phyloP scores from a whole-genome alignment of 116 monocot genomes.

The Phalaenopsis hybrid region DNA sequence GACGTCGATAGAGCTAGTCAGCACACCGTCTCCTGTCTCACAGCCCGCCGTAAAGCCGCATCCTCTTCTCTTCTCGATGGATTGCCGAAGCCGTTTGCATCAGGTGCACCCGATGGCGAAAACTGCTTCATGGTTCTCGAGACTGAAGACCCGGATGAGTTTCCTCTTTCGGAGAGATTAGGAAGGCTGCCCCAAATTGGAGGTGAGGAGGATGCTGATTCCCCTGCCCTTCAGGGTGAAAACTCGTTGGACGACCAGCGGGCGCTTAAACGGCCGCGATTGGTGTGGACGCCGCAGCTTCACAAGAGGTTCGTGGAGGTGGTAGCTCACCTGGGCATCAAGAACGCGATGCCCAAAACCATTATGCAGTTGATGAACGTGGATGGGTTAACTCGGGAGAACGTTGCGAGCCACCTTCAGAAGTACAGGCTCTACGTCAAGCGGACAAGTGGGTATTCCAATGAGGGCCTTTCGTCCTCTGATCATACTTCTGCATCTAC shows the following conservation, averaged over 20 bases:
- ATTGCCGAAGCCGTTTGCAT: background rate
- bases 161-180: background rate
- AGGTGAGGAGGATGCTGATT: conserved; percentile 12
- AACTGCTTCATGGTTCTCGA: conserved; percentile 11
- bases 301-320: conserved; percentile 54
- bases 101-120: background rate
- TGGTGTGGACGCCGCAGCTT: conserved; percentile 37
- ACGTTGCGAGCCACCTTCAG: conserved; percentile 65
- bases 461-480: conserved; percentile 13
- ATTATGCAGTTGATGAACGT: conserved; percentile 37
- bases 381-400: conserved; percentile 53
- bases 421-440: conserved; percentile 52
- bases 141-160: conserved; percentile 9
- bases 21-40: conserved; percentile 20
- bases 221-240: background rate
- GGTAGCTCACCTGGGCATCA: conserved; percentile 34
- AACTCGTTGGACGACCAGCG: conserved; percentile 17
- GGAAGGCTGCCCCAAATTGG: background rate
- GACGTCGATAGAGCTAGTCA: conserved; percentile 46
- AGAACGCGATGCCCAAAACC: conserved; percentile 35
- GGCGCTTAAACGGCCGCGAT: conserved; percentile 30
- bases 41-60: conserved; percentile 12
- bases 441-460: conserved; percentile 22
- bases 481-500: conserved; percentile 17
- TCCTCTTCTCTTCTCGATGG: background rate